Conservation (phyloP, 306 rosid genomes). For the Pueraria montana region DNA sequence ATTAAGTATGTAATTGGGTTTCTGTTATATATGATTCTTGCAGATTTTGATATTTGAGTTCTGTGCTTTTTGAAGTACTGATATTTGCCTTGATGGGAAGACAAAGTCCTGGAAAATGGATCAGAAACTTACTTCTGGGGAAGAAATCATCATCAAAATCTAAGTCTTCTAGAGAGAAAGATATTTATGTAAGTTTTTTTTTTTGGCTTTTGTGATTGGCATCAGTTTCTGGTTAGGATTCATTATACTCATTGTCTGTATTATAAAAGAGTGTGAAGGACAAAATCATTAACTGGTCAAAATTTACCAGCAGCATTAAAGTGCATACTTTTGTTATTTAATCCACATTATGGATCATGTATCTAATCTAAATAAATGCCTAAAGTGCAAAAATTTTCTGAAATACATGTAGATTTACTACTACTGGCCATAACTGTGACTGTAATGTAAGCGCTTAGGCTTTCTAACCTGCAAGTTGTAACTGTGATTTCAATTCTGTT, state of each 20-base stretch:
- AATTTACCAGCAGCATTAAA: neutral
- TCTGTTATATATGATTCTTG: neutral
- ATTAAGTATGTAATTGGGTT: neutral
- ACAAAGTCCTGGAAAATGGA: constrained; percentile 85
- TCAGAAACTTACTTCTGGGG: constrained; percentile 71
- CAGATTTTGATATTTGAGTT: constrained; percentile 28
- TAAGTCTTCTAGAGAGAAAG: constrained; percentile 49
- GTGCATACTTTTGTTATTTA: neutral
- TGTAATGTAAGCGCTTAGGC: neutral
- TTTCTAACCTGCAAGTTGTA: constrained; percentile 27
- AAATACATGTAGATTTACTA: neutral
- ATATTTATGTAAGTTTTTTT: constrained; percentile 33
- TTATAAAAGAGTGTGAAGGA: neutral
- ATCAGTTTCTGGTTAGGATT: neutral
- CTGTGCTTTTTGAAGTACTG: constrained; percentile 31
- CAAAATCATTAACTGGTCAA: neutral
- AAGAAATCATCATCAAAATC: constrained; percentile 76
- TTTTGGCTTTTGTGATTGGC: constrained; percentile 13
- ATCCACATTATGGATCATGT: neutral
- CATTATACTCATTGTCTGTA: neutral
- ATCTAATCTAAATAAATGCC: neutral
- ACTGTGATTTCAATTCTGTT: constrained; percentile 42
- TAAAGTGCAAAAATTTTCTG: neutral
- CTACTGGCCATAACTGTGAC: neutral
- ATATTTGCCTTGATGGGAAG: constrained; percentile 61